A percentile compares a stretch with the other conserved stretches of the same genome.
Evolutionary conservation across 2,329 filamentous ascomycete genomes (phyloP).

Genomic region (Penicillium brevicompactum): DNA sequence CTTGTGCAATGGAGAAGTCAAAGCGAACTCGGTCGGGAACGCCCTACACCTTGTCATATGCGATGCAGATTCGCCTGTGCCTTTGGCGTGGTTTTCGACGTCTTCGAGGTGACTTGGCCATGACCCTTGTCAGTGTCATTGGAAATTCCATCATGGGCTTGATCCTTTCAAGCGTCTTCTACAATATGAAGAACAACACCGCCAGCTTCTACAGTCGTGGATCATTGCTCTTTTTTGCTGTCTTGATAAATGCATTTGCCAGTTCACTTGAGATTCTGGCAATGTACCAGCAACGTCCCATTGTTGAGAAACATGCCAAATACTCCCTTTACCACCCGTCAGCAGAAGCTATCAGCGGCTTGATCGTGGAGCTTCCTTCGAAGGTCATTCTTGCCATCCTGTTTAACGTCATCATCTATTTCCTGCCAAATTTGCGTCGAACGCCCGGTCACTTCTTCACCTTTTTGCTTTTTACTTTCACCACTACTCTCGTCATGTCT

Average conservation of each 20-base stretch:
- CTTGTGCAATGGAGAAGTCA: constrained; percentile 44
- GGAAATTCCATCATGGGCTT: constrained; percentile 74
- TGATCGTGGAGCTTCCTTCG: constrained; percentile 82
- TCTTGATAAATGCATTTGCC: constrained; percentile 80
- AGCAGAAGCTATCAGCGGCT: constrained; percentile 82
- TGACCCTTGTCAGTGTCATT: constrained; percentile 65
- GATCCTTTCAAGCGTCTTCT: constrained; percentile 78
- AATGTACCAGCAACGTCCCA: constrained; percentile 83
- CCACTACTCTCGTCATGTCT: constrained; percentile 75
- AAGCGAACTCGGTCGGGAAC: constrained; percentile 61
- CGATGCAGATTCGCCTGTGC: constrained; percentile 75
- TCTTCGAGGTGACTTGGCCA: constrained; percentile 70
- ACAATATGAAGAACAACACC: constrained; percentile 66
- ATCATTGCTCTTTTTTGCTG: constrained; percentile 79
- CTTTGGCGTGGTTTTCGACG: constrained; percentile 77
- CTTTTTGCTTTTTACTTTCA: constrained; percentile 76
- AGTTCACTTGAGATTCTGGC: constrained; percentile 79
- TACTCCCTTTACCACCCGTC: constrained; percentile 90
- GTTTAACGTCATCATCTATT: constrained; percentile 82
- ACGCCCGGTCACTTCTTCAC: constrained; percentile 80
- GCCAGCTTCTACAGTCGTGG: constrained; percentile 75
- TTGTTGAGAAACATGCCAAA: constrained; percentile 84
- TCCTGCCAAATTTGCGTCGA: constrained; percentile 79
- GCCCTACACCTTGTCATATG: constrained; percentile 78
- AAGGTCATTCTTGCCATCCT: constrained; percentile 71